Conservation (phyloP, 768 basidiomycete species). For the Boletus eberwhitei region DNA sequence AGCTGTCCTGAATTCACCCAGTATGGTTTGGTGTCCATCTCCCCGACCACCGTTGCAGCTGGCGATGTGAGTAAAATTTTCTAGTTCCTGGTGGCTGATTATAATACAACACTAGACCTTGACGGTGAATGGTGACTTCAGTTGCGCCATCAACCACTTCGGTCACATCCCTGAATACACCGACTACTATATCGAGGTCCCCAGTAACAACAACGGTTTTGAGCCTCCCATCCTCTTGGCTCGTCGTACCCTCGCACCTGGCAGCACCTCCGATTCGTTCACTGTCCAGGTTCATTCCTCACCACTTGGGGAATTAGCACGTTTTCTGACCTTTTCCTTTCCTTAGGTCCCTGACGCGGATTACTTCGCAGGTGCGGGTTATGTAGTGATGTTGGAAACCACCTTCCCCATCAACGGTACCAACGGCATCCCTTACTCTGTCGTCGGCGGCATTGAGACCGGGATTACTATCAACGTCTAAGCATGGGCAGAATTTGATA, state of each 20-base stretch:
- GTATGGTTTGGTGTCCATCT: constrained; percentile 17
- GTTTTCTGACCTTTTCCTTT: constrained; percentile 1
- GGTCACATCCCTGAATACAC: constrained; percentile 22
- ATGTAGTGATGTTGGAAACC: constrained; percentile 23
- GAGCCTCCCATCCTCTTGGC: constrained; percentile 30
- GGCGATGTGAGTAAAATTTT: constrained; percentile 21
- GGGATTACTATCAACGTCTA: constrained; percentile 16
- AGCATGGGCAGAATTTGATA: background rate
- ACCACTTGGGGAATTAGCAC: too few relatives aligned
- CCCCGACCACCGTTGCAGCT: constrained; percentile 22
- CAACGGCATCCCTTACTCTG: constrained; percentile 19
- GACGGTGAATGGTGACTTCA: constrained; percentile 22
- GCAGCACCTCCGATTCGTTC: constrained; percentile 11
- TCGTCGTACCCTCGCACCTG: constrained; percentile 15
- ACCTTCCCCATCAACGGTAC: constrained; percentile 22
- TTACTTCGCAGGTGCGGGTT: constrained; percentile 20
- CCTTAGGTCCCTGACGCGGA: constrained; percentile 23
- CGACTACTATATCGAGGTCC: constrained; percentile 35
- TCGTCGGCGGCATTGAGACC: constrained; percentile 19
- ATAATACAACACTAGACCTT: constrained; percentile 11
- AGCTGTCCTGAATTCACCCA: constrained; percentile 12
- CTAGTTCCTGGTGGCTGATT: constrained; percentile 1
- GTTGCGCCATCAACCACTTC: constrained; percentile 22
- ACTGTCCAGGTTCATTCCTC: constrained; percentile 14
- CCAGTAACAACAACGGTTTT: constrained; percentile 28